Evolutionary conservation across 139 green algal species (phyloP), one percentile per base, ranked within the genome.

Genomic region (Chlorella sp.): DNA sequence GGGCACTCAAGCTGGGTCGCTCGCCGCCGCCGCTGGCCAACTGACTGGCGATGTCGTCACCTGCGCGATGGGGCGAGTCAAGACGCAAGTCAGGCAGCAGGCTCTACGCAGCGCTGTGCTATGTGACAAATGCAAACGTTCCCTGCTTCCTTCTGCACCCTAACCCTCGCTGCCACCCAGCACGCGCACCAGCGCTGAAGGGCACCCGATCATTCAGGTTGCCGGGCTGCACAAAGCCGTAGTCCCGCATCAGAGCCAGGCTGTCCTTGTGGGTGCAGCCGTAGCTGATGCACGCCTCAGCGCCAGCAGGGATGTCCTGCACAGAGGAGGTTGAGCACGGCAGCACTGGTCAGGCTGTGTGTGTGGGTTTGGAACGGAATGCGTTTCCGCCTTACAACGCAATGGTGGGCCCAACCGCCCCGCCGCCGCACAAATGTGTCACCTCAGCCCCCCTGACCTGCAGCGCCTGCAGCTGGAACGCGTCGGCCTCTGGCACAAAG

Each of bases 271-370:
- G 70, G 28, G 64, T 81, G 46, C 87, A 85, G 22, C 89, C 87
- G 79, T 92, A 92, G 41, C 77, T 88, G 60, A 92, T 92, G 51
- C 73, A 80, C 8, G 88, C 64, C 86, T 92, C 89, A 1, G 78
- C 30, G 11, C 89, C 89, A 17, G 76, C 43, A 6, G 78, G 28
- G 28, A 92, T 80, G 81, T 81, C 85, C 81, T 90, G 81, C 70
- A 56, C 4, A 26, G 32, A 41, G 64, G 17, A 70, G 64, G 16
- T 20, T 1, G 3, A 1, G 30, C 28, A 70, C 9, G 64, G 51
- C 51, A 60, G 51, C 13, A 7, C 11, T 54, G 16, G 51, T 60
- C n/a, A n/a, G n/a, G n/a, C n/a, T n/a, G n/a, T n/a, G n/a, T n/a
- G n/a, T n/a, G n/a, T n/a, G n/a, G n/a, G n/a, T n/a, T n/a, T n/a